Conservation (phyloP, 176 grass and related monocot genomes). For the Melocanna baccifera region DNA sequence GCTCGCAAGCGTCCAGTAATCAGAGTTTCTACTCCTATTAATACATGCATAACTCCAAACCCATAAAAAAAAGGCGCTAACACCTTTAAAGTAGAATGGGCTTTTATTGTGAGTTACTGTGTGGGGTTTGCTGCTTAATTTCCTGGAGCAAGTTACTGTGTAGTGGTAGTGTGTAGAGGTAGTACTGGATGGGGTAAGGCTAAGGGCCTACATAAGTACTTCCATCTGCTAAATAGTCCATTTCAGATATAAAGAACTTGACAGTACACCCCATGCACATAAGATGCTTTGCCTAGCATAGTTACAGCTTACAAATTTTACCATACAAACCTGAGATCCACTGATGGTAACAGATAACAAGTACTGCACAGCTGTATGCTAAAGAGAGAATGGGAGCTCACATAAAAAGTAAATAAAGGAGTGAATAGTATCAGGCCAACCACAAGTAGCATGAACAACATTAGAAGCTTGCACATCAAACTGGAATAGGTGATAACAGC, state of each 20-base stretch:
- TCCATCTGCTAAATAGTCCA: slow-evolving; percentile 6
- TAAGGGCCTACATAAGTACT: slow-evolving; percentile 22
- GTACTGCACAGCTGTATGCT: no score
- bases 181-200: background rate
- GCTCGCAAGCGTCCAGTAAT: no score
- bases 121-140: background rate
- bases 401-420: no score
- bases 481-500: no score
- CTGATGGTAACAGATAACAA: background rate
- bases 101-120: background rate
- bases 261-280: background rate
- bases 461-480: no score
- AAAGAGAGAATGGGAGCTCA: no score
- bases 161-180: background rate
- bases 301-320: background rate
- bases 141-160: background rate
- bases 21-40: background rate
- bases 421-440: no score
- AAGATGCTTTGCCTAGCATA: background rate
- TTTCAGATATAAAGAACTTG: slow-evolving; percentile 16
- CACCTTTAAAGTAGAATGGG: background rate
- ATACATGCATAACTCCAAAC: background rate
- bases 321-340: background rate
- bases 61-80: background rate
- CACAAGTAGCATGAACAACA: no score